These are phyloP conservation scores for Leucosporidium creatinivorum DNA, from an alignment of 768 basidiomycete genomes.

Conservation along the genomic window DNA sequence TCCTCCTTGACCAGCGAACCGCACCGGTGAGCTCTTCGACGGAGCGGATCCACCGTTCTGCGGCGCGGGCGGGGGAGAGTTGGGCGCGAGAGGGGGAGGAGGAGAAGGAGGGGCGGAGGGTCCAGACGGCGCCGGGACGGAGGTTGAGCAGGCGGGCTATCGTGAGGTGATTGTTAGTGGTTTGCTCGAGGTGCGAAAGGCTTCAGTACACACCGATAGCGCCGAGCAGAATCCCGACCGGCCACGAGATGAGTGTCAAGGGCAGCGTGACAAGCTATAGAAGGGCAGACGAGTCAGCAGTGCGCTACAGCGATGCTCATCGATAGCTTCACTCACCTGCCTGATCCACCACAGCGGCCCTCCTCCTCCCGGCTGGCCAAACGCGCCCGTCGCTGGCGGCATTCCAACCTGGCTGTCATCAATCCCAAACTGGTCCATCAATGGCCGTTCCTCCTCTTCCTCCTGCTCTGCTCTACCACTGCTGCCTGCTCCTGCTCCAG, in stretches of 20 bases:
- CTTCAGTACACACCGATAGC: constrained; percentile 6
- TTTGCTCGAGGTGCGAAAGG: constrained; percentile 2
- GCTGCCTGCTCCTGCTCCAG: neutral
- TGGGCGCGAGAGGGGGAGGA: neutral
- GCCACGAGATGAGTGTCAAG: constrained; percentile 14
- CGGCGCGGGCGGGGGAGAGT: constrained; percentile 50
- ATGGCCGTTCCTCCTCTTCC: neutral
- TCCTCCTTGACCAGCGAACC: constrained; percentile 33
- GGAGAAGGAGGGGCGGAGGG: constrained; percentile 40
- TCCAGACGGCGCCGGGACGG: constrained; percentile 48
- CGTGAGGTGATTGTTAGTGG: neutral
- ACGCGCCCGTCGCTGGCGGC: neutral
- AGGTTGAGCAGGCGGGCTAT: constrained; percentile 27
- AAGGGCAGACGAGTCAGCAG: neutral
- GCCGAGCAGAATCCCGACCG: constrained; percentile 13
- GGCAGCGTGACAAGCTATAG: constrained; percentile 7
- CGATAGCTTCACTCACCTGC: constrained; percentile 5
- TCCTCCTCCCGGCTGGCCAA: constrained; percentile 11
- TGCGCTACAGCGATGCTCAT: neutral
- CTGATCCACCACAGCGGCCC: constrained; percentile 4
- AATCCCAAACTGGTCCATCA: neutral
- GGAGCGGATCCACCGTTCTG: constrained; percentile 68
- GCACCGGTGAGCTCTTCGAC: constrained; percentile 56
- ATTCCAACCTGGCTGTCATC: neutral
- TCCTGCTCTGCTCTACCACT: neutral